Evolutionary conservation across 345 rosid species (phyloP), one percentile per base, ranked within the genome.

Genomic region (Pistacia integerrima): DNA sequence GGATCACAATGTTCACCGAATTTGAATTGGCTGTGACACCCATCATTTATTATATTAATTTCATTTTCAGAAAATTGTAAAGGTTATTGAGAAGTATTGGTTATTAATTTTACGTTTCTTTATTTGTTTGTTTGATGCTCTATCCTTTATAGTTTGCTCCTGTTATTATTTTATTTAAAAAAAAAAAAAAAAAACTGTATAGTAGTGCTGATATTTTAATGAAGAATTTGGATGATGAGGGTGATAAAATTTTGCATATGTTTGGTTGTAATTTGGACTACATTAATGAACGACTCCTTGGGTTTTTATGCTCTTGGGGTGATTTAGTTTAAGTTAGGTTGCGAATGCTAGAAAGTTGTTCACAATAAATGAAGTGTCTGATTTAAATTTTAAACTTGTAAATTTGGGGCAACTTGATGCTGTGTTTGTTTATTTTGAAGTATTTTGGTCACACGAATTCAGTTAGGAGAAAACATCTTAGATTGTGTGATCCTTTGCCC

Each of bases 401-500:
- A 55, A 14, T 25, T 72, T 7, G 58, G 8, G 28, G 33, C 49
- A 11, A 22, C 56, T 11, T 70, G 44, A 73, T 55, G 72, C 70
- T 64, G 51, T 7, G 4, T 22, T 33, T 55, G 51, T 7, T 7
- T 22, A 20, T 55, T 25, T 51, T n/a, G n/a, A 69, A 59, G n/a
- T 13, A 11, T 70, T 17, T 66, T n/a, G 66, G 66, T 55, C 13
- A 59, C 12, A 3, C 30, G 2, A 63, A 62, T 33, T 60, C 70
- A 25, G 18, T 49, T 63, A 17, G 55, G 41, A 28, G 20, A 76
- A 49, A 55, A 55, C 66, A 57, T 28, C 36, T 63, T 63, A 30
- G 25, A 69, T 67, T 75, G 67, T 64, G 49, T 66, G 73, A 74
- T 67, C 13, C 59, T 67, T 33, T 67, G n/a, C 72, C 18, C 54